Conservation (phyloP, 495 filamentous ascomycete species). For the Cudoniella acicularis region DNA sequence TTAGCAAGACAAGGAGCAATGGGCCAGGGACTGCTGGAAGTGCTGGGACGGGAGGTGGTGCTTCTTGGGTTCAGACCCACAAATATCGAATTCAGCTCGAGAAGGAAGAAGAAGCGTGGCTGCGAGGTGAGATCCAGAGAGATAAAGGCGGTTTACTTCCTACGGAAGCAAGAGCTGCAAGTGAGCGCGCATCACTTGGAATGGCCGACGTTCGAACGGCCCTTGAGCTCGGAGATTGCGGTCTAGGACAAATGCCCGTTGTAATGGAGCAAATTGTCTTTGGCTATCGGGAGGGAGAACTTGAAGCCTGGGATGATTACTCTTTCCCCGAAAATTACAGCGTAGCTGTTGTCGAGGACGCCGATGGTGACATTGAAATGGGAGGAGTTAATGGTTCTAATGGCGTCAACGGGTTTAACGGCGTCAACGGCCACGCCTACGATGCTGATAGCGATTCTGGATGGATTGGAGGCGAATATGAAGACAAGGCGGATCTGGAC, state of each 20-base stretch:
- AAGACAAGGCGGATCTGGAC: constrained; percentile 62
- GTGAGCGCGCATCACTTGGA: constrained; percentile 61
- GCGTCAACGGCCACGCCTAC: constrained; percentile 24
- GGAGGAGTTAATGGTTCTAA: constrained; percentile 18
- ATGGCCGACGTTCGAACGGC: constrained; percentile 78
- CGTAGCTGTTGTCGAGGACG: constrained; percentile 24
- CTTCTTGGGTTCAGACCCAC: constrained; percentile 72
- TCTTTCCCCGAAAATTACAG: constrained; percentile 38
- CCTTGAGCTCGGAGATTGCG: constrained; percentile 67
- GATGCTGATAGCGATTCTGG: constrained; percentile 59
- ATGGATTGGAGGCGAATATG: constrained; percentile 68
- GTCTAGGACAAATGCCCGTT: constrained; percentile 72
- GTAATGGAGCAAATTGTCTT: constrained; percentile 68
- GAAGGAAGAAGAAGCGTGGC: constrained; percentile 64
- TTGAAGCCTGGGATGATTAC: constrained; percentile 58
- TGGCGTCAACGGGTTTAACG: constrained; percentile 33
- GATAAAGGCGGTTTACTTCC: constrained; percentile 74
- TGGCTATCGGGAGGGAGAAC: constrained; percentile 70
- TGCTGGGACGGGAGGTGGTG: constrained; percentile 56
- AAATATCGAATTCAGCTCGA: constrained; percentile 70
- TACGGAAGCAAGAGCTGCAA: constrained; percentile 66
- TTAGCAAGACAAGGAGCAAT: constrained; percentile 75
- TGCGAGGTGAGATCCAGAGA: constrained; percentile 60
- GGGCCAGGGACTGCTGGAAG: constrained; percentile 57
- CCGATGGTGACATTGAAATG: constrained; percentile 29